A percentile compares a stretch with the other conserved stretches of the same genome.
phyloP scores from a whole-genome alignment of 441 rosid species.

The Jatropha multifida region DNA sequence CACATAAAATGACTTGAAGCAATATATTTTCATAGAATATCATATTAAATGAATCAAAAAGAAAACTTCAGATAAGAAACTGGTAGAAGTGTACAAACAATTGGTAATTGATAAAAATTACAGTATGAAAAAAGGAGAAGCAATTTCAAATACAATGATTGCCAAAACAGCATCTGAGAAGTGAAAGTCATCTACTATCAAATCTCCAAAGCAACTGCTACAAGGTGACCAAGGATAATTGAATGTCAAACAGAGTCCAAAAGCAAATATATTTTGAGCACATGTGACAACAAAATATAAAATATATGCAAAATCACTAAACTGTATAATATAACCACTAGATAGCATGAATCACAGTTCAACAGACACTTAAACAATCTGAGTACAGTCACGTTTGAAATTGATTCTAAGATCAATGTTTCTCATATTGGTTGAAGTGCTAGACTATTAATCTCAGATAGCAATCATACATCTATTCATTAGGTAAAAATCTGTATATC shows the following conservation, averaged over 20 bases:
- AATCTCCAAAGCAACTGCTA: background rate
- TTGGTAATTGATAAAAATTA: background rate
- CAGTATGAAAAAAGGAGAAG: background rate
- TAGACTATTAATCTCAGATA: background rate
- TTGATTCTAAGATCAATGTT: background rate
- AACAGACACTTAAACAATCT: background rate
- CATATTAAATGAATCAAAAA: background rate
- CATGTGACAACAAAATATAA: background rate
- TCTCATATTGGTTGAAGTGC: background rate
- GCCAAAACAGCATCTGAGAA: background rate
- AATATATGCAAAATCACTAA: too few species aligned
- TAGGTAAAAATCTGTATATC: background rate
- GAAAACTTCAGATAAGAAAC: background rate
- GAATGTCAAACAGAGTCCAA: background rate
- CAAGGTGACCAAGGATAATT: background rate
- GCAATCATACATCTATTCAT: background rate
- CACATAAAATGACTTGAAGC: background rate
- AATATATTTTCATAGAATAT: background rate
- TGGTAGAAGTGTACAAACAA: background rate
- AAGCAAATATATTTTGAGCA: background rate
- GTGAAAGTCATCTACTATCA: background rate
- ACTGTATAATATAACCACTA: background rate
- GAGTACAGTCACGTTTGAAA: background rate
- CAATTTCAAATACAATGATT: background rate
- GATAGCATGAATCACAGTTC: background rate